A percentile compares a stretch with the other conserved stretches of the same genome.
Evolutionary conservation across 2,329 filamentous ascomycete species (phyloP).

Genomic region (Epichloe bromicola): DNA sequence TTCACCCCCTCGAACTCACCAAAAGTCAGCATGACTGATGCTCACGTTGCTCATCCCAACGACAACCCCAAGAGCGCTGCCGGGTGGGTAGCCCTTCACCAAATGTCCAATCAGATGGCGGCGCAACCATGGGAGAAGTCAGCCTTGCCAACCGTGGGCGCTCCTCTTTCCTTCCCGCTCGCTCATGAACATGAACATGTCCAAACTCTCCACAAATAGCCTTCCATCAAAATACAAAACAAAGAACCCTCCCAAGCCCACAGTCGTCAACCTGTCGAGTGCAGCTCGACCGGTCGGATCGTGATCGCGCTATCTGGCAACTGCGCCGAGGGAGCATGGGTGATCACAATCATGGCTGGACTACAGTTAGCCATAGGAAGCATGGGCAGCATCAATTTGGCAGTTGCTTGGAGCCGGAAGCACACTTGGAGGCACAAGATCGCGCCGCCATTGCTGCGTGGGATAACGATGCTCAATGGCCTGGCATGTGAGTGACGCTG

Average conservation of each 20-base stretch:
- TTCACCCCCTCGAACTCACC: too few relatives aligned
- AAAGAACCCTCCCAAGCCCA: not conserved
- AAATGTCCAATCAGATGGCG: not conserved
- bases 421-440: slow-evolving; percentile 18
- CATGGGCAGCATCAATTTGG: slow-evolving; percentile 9
- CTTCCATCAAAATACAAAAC: not conserved
- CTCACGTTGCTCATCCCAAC: too few relatives aligned
- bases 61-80: not conserved
- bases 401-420: slow-evolving; percentile 12
- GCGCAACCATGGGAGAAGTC: not conserved
- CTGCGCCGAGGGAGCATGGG: slow-evolving; percentile 11
- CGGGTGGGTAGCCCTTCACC: not conserved
- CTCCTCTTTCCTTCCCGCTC: not conserved
- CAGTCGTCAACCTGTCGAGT: not conserved
- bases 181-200: not conserved
- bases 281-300: not conserved
- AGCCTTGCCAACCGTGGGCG: not conserved
- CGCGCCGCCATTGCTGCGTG: slow-evolving; percentile 18
- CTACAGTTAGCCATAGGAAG: slow-evolving; percentile 17
- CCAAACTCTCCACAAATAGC: not conserved
- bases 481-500: slow-evolving; percentile 17
- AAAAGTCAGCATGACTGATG: too few relatives aligned
- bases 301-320: not conserved
- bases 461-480: slow-evolving; percentile 21
- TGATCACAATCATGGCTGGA: slow-evolving; percentile 20